Evolutionary conservation across 192 early-diverging fungal genomes (phyloP).

Genomic region (Oehlia diaphana): DNA sequence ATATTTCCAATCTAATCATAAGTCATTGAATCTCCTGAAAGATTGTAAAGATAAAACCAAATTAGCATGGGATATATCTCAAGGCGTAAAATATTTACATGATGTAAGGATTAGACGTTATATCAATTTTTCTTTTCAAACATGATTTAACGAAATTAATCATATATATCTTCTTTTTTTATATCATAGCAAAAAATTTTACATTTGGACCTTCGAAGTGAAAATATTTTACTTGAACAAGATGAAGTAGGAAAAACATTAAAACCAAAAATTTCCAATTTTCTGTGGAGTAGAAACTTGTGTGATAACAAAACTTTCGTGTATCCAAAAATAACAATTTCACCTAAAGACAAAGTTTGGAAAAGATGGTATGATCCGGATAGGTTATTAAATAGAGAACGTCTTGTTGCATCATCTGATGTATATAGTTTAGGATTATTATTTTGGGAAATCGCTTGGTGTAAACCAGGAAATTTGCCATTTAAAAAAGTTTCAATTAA

Average conservation of each 20-base stretch:
- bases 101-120: not conserved
- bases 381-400: not conserved
- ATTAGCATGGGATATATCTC: not conserved
- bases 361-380: not conserved
- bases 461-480: not conserved
- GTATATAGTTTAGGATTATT: not conserved
- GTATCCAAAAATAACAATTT: not conserved
- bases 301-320: not conserved
- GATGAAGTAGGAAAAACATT: not conserved
- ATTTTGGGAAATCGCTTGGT: not conserved
- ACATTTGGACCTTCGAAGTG: not conserved
- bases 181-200: not conserved
- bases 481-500: not conserved
- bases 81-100: not conserved
- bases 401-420: not conserved
- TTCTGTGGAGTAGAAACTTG: not conserved
- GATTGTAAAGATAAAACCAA: not conserved
- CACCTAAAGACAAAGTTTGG: not conserved
- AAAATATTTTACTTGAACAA: not conserved
- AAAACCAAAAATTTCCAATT: not conserved
- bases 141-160: too few relatives aligned
- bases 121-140: too few relatives aligned
- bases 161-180: too few relatives aligned
- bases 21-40: not conserved
- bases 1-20: not conserved